Evolutionary conservation across 805 yeast genomes (phyloP).

Genomic region (Lipomyces lipofer): DNA sequence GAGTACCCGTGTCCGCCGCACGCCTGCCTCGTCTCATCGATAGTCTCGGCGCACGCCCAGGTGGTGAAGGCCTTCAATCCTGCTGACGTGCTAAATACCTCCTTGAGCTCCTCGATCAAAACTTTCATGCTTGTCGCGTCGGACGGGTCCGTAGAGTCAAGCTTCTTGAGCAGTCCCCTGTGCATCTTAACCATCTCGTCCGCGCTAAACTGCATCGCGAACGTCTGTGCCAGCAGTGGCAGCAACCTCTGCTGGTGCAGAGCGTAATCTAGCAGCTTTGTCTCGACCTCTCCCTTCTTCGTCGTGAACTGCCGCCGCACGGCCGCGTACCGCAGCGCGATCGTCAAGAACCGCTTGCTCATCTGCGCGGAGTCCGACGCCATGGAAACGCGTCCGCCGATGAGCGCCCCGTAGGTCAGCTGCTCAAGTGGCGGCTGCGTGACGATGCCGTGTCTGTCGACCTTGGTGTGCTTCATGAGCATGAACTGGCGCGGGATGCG

Average conservation of each 20-base stretch:
- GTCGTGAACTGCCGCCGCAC: conserved; percentile 82
- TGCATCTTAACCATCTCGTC: conserved; percentile 58
- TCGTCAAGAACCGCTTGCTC: conserved; percentile 75
- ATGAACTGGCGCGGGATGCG: conserved; percentile 79
- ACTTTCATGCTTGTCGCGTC: conserved; percentile 50
- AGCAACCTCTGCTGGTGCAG: conserved; percentile 84
- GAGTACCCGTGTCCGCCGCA: conserved; percentile 98
- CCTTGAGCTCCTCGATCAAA: conserved; percentile 66
- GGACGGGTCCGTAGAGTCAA: conserved; percentile 47
- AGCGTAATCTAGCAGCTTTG: conserved; percentile 80
- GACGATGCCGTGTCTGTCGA: conserved; percentile 68
- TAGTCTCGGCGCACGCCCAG: conserved; percentile 76
- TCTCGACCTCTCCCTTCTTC: conserved; percentile 53
- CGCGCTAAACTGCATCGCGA: conserved; percentile 73
- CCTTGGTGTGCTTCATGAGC: conserved; percentile 77
- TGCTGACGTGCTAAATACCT: conserved; percentile 80
- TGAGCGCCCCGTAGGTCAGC: conserved; percentile 80
- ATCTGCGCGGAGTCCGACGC: conserved; percentile 80
- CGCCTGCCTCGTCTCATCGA: conserved; percentile 87
- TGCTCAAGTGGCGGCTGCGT: conserved; percentile 83
- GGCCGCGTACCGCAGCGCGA: conserved; percentile 85
- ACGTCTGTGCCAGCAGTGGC: conserved; percentile 80
- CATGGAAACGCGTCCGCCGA: conserved; percentile 90
- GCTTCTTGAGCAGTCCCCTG: conserved; percentile 49
- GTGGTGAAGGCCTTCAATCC: conserved; percentile 87